phyloP scores from a whole-genome alignment of 345 rosid species.

The Theobroma cacao region DNA sequence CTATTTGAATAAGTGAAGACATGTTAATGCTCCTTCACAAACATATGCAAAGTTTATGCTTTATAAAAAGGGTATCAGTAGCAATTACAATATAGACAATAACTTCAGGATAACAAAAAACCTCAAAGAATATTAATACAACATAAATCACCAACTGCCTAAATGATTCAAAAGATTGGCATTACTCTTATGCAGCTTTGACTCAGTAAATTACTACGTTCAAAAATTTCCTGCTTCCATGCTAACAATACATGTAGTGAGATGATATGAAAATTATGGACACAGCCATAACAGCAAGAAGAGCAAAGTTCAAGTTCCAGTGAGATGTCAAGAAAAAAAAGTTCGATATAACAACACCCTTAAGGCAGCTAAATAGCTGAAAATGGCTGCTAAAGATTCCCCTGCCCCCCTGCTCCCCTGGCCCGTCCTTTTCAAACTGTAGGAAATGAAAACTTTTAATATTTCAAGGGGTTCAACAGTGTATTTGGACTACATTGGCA shows the following conservation, averaged over 20 bases:
- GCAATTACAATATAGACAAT: not conserved
- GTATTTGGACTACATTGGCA: not conserved
- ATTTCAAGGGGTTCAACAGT: not conserved
- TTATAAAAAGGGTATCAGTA: not conserved
- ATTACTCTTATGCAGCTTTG: not conserved
- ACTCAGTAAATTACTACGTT: not conserved
- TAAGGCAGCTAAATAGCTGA: not conserved
- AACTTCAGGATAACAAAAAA: not conserved
- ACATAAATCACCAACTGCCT: not conserved
- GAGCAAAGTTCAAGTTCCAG: not conserved
- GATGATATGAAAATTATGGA: not conserved
- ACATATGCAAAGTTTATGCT: not conserved
- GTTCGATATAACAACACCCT: not conserved
- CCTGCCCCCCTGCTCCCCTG: too few relatives aligned
- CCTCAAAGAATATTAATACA: not conserved
- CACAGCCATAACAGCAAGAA: not conserved
- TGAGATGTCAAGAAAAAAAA: not conserved
- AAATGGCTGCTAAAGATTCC: not conserved
- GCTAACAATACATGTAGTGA: not conserved
- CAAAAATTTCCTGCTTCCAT: not conserved
- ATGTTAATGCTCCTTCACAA: conserved; percentile 14
- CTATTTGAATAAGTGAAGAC: conserved; percentile 20
- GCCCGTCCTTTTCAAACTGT: not conserved
- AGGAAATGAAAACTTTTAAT: not conserved
- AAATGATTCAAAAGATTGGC: not conserved